Base-by-base conservation (phyloP, 352 stramenopile genomes). In the Elongisporangium prolatum region DNA sequence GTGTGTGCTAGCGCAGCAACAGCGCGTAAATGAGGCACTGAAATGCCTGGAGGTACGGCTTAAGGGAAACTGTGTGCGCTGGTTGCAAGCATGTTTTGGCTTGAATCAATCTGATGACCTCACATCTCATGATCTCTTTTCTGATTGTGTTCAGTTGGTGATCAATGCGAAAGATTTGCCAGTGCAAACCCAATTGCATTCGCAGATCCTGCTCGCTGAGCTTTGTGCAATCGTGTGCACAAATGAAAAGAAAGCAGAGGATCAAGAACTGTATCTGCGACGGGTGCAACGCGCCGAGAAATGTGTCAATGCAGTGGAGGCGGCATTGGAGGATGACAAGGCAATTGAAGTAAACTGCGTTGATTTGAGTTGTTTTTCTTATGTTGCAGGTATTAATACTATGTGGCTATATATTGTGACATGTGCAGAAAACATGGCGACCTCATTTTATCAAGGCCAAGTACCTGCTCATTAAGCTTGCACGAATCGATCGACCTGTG, bases 121-220 rank as follows among this genome's bases (percentile, higher is more conserved):
- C 34, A 17, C 11, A 17, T 44, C 34, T 44, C 34, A 44, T 44
- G 34, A 44, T 44, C 34, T 44, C 10, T 17, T n/a, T 11, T 44
- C 34, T 44, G 6, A 13, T 44, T 44, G 11, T 44, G 34, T 13
- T 44, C 34, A 44, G 34, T 17, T 44, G 10, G 34, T 44, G 11
- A 17, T 9, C 34, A 44, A 13, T 44, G 34, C 34, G 34, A 44
- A 4, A 44, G 21, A 37, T 25, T 59, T 17, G 21, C 28, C 34
- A 21, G 52, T 53, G 54, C 56, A 64, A 0, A 67, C 73, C 25
- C 37, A 72, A 47, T 20, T 67, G 20, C 60, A 70, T 48, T 71
- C 69, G 13, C 71, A 85, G 38, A 54, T 86, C 7, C 49, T 90
- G 37, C 54, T 90, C 14, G 80, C 78, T n/a, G 83, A 90, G 58